These are phyloP conservation scores for Cystobasidiaceae sp. DNA, from an alignment of 1,284 basidiomycete species.

Conservation along the genomic window DNA sequence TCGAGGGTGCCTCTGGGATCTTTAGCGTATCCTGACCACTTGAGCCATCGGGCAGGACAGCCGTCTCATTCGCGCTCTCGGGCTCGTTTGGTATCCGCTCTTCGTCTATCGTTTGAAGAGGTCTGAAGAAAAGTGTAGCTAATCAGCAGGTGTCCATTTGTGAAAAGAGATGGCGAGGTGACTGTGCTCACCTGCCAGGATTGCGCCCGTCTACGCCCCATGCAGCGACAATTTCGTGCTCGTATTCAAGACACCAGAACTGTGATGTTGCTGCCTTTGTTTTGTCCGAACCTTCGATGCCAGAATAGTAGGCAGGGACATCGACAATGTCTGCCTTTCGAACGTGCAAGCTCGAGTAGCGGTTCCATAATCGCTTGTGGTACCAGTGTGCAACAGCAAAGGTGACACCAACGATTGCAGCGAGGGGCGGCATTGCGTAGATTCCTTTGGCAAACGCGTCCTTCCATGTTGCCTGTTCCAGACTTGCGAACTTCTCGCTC, in stretches of 20 bases:
- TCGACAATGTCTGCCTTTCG: conserved; percentile 17
- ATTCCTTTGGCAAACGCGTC: conserved; percentile 18
- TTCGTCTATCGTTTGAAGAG: conserved; percentile 11
- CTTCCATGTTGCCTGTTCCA: conserved; percentile 6
- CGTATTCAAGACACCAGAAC: conserved; percentile 27
- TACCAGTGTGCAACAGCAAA: conserved; percentile 13
- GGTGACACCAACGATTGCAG: conserved; percentile 2
- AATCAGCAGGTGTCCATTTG: too few relatives aligned
- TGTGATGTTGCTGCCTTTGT: neutral
- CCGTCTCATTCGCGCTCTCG: neutral
- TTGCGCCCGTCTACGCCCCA: conserved; percentile 20
- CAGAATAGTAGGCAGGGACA: conserved; percentile 5
- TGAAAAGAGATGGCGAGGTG: neutral
- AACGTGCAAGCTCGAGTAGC: neutral
- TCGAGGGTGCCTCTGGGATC: neutral
- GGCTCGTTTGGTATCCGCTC: neutral
- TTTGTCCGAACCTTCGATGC: neutral
- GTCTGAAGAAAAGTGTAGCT: too few relatives aligned
- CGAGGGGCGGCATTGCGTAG: conserved; percentile 4
- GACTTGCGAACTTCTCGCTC: neutral
- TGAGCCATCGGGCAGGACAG: neutral
- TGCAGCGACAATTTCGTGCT: conserved; percentile 9
- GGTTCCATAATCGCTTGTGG: conserved; percentile 3
- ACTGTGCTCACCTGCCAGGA: conserved; percentile 8
- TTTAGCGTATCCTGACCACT: neutral